Percentiles rank a stretch among this genome's conserved stretches.
Evolutionary conservation across 192 early-diverging fungal species (phyloP).

Genomic region (Linnemannia elongata): DNA sequence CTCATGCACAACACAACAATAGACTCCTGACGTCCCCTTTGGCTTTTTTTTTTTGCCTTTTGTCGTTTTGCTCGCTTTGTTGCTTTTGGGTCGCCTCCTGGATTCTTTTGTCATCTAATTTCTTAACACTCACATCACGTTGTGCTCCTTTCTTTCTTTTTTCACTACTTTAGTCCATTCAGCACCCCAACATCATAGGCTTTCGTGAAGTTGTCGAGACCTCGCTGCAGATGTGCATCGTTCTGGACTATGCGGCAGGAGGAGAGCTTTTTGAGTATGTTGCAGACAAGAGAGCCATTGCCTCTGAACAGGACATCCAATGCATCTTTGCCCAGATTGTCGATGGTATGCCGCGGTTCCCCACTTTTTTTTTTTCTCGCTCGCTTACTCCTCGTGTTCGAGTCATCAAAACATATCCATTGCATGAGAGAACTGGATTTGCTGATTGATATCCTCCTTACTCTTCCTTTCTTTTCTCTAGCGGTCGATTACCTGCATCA

Average conservation of each 20-base stretch:
- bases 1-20: neutral
- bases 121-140: slow-evolving; percentile 10
- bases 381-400: neutral
- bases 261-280: slow-evolving; percentile 86
- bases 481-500: slow-evolving; percentile 75
- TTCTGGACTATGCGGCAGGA: slow-evolving; percentile 78
- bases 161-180: slow-evolving; percentile 60
- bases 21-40: neutral
- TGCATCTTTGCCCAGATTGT: slow-evolving; percentile 71
- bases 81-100: neutral
- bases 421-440: neutral
- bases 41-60: neutral
- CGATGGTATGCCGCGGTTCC: slow-evolving; percentile 31
- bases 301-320: slow-evolving; percentile 61
- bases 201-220: slow-evolving; percentile 76
- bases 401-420: neutral
- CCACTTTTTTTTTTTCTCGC: neutral
- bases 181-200: slow-evolving; percentile 78
- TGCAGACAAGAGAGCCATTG: slow-evolving; percentile 55
- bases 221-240: slow-evolving; percentile 70
- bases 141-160: slow-evolving; percentile 5
- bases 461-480: neutral
- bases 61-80: neutral
- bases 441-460: neutral
- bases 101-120: slow-evolving; percentile 18